Base-by-base conservation (phyloP, 208 protist species). In the Trypanosoma brucei region DNA sequence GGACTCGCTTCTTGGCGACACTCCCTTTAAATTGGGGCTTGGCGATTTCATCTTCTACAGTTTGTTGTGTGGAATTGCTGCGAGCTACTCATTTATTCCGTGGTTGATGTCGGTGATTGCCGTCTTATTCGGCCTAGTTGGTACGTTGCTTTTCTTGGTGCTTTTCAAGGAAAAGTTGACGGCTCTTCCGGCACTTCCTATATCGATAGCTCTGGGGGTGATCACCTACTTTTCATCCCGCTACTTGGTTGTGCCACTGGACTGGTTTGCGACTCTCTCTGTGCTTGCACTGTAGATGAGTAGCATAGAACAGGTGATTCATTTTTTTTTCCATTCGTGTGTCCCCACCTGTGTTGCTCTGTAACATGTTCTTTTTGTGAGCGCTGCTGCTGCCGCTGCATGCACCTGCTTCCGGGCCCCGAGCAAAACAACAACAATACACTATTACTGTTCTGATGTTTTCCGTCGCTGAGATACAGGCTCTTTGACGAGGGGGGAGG, bases 31-130 rank as follows among this genome's bases (percentile, higher is more conserved):
- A 62, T 73, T 96, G 0, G 90, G 90, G 3, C 61, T 96, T 8
- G 90, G 90, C 9, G 90, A 96, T 63, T 94, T 96, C 55, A 82
- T 92, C 36, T 96, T 96, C 73, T 96, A 92, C 70, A 81, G 82
- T 59, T 56, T 96, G 22, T 72, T 96, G 42, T 78, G 86, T 30
- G 85, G 79, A 22, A 79, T 70, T 40, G 81, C 86, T 7, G 76
- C 76, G 4, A 36, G 56, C 4, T 82, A 74, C 22, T 68, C 79
- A 5, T 55, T 77, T 85, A 55, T 92, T 22, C 61, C 78, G 45
- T 90, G 76, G 71, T 60, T 74, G n/a, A 84, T 86, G 51, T 85
- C 70, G 49, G 59, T 84, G 3, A 36, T 87, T 8, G 68, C 77
- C 45, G 53, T 94, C 40, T 56, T 91, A 13, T 6, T 76, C 3